A percentile compares a stretch with the other conserved stretches of the same genome.
Conservation (phyloP, 2,329 filamentous ascomycete genomes). For the Monosporascus sp. region DNA sequence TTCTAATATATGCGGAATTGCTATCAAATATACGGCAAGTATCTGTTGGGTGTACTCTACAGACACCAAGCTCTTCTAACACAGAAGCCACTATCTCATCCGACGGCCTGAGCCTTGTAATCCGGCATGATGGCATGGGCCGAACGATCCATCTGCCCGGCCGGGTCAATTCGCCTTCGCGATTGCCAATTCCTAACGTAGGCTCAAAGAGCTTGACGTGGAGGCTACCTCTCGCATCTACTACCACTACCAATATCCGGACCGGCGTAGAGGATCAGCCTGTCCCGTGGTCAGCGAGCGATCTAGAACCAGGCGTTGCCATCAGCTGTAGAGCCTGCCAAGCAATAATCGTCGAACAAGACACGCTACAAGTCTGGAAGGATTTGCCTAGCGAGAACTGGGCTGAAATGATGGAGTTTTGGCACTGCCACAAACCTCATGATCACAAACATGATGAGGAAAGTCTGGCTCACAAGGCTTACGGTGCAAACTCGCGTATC, state of each 20-base stretch:
- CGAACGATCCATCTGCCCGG: constrained; percentile 38
- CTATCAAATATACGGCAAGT: constrained; percentile 61
- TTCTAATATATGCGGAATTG: constrained; percentile 57
- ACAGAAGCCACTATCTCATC: constrained; percentile 40
- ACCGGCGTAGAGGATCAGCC: constrained; percentile 31
- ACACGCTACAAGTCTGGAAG: constrained; percentile 62
- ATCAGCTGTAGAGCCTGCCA: constrained; percentile 40
- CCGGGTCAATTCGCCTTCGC: constrained; percentile 27
- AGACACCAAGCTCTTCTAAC: constrained; percentile 35
- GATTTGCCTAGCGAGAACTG: constrained; percentile 94
- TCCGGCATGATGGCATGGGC: constrained; percentile 41
- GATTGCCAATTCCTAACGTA: constrained; percentile 32
- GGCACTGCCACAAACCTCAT: constrained; percentile 96
- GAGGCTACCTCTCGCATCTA: constrained; percentile 42
- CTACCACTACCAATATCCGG: not conserved
- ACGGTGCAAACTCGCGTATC: constrained; percentile 75
- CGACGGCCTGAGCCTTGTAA: constrained; percentile 39
- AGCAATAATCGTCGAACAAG: constrained; percentile 31
- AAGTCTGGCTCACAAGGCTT: constrained; percentile 62
- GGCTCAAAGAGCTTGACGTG: constrained; percentile 40
- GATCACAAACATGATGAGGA: constrained; percentile 45
- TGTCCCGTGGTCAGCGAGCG: constrained; percentile 52
- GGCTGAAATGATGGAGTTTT: constrained; percentile 99
- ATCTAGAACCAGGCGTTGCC: constrained; percentile 33
- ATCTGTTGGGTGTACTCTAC: constrained; percentile 50